Evolutionary conservation across 1,284 basidiomycete species (phyloP).

Genomic region (Pseudozyma sp.): DNA sequence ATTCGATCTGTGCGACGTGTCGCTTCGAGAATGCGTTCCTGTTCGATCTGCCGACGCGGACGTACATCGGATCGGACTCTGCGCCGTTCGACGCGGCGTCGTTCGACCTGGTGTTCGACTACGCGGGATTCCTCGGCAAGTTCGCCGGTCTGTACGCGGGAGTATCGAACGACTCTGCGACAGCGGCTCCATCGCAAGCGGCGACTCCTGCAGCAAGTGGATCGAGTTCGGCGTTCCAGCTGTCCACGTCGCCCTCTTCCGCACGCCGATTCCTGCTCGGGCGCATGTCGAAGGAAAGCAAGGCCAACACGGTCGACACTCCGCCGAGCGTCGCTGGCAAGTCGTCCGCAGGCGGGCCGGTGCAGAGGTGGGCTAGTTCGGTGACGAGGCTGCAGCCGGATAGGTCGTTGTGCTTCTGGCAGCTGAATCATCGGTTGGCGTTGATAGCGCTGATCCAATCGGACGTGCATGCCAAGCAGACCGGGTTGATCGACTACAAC

Average conservation of each 20-base stretch:
- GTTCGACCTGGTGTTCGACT: conserved; percentile 89
- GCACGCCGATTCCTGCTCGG: conserved; percentile 34
- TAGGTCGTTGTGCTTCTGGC: conserved; percentile 86
- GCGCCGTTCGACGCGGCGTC: conserved; percentile 90
- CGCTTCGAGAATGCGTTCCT: conserved; percentile 91
- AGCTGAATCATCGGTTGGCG: conserved; percentile 81
- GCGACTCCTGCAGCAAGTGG: conserved; percentile 2
- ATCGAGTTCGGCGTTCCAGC: conserved; percentile 10
- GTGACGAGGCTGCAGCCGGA: conserved; percentile 76
- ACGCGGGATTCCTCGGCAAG: conserved; percentile 85
- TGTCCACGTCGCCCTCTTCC: conserved; percentile 39
- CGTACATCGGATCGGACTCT: conserved; percentile 91
- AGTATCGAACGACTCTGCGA: conserved; percentile 7
- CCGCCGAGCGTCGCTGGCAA: not conserved
- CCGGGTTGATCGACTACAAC: conserved; percentile 91
- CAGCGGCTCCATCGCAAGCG: not conserved
- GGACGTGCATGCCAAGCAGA: conserved; percentile 79
- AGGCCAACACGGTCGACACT: not conserved
- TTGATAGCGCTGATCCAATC: conserved; percentile 85
- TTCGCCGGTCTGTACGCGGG: conserved; percentile 83
- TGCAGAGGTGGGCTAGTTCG: conserved; percentile 56
- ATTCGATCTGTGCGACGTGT: conserved; percentile 74
- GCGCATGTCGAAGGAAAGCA: conserved; percentile 25
- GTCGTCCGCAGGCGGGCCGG: not conserved
- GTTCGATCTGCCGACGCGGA: conserved; percentile 85